Conservation (phyloP, 1,284 basidiomycete species). For the Peniophora sp. region DNA sequence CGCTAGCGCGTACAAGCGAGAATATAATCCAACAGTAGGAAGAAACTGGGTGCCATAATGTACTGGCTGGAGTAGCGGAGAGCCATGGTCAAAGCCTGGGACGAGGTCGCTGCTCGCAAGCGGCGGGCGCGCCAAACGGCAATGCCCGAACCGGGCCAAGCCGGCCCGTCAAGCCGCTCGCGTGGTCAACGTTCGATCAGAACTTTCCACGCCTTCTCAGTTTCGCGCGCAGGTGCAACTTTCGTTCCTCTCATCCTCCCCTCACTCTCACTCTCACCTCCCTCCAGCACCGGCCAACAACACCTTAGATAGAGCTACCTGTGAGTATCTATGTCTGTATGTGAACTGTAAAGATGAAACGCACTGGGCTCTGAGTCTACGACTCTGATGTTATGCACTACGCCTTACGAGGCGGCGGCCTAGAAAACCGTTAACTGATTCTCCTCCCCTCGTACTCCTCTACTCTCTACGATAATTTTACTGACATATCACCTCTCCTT, state of each 20-base stretch:
- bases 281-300: neutral
- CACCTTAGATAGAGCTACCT: neutral
- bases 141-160: too few species aligned
- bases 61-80: too few species aligned
- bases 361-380: slow-evolving; percentile 83
- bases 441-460: slow-evolving; percentile 1
- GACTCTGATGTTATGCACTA: slow-evolving; percentile 65
- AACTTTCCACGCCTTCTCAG: too few species aligned
- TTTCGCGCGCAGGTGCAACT: too few species aligned
- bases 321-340: neutral
- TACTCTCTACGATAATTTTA: neutral
- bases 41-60: too few species aligned
- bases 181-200: too few species aligned
- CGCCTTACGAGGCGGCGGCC: slow-evolving; percentile 65
- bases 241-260: neutral
- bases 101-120: too few species aligned
- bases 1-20: too few species aligned
- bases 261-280: neutral
- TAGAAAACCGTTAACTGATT: slow-evolving; percentile 87
- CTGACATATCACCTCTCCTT: neutral
- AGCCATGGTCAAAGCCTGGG: too few species aligned
- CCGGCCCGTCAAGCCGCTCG: too few species aligned
- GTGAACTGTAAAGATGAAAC: slow-evolving; percentile 50
- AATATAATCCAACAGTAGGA: too few species aligned
- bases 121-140: too few species aligned